Evolutionary conservation across 495 filamentous ascomycete genomes (phyloP).

Genomic region (Xylaria flabelliformis): DNA sequence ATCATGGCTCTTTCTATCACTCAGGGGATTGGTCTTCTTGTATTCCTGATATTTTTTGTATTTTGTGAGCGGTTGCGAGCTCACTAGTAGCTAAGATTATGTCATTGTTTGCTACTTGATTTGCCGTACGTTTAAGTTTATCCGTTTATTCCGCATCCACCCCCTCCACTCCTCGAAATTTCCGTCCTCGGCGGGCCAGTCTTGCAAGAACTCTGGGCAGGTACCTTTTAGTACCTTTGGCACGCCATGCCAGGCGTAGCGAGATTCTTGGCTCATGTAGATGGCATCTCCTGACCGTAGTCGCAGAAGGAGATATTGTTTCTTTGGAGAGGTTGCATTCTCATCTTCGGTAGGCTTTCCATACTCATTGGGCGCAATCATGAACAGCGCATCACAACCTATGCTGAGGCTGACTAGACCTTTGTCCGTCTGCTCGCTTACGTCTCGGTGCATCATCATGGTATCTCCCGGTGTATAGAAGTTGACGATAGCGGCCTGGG

Average conservation of each 20-base stretch:
- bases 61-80: not conserved
- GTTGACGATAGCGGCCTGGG: slow-evolving; percentile 92
- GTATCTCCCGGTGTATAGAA: slow-evolving; percentile 88
- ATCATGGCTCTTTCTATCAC: not conserved
- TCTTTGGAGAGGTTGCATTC: slow-evolving; percentile 29
- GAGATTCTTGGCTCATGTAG: slow-evolving; percentile 76
- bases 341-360: slow-evolving; percentile 47
- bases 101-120: slow-evolving; percentile 65
- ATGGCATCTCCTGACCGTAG: slow-evolving; percentile 81
- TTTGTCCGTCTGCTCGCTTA: slow-evolving; percentile 77
- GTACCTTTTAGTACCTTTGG: slow-evolving; percentile 78
- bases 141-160: slow-evolving; percentile 84
- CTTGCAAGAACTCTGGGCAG: slow-evolving; percentile 73
- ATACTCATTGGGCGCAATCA: slow-evolving; percentile 57
- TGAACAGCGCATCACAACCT: slow-evolving; percentile 87
- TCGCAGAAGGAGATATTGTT: slow-evolving; percentile 65
- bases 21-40: not conserved
- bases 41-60: not conserved
- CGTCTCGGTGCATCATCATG: slow-evolving; percentile 86
- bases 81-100: not conserved
- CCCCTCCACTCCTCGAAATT: slow-evolving; percentile 71
- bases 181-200: slow-evolving; percentile 72
- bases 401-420: slow-evolving; percentile 85
- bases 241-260: slow-evolving; percentile 95
- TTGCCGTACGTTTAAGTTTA: slow-evolving; percentile 92